These are phyloP conservation scores for Amphicarpaea edgeworthii DNA, from an alignment of 306 rosid genomes.

Conservation along the genomic window DNA sequence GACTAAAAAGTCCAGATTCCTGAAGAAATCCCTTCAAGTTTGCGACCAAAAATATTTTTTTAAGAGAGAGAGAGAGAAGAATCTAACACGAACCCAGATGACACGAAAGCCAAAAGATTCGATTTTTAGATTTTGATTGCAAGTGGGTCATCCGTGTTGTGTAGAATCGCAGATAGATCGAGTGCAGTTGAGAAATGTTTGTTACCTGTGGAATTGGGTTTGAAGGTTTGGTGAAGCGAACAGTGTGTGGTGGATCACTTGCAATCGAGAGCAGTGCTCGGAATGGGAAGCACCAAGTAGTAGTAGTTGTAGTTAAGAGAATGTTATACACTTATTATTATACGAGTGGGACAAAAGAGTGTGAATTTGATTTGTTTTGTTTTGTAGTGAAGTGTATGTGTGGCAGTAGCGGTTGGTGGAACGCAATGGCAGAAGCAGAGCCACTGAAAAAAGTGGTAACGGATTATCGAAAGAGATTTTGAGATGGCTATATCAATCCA, in stretches of 20 bases:
- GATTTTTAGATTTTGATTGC: background rate
- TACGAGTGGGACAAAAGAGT: slow-evolving; percentile 44
- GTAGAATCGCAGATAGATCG: background rate
- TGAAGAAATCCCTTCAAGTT: background rate
- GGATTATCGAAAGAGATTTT: slow-evolving; percentile 56
- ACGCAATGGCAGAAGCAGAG: slow-evolving; percentile 59
- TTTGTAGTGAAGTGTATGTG: slow-evolving; percentile 40
- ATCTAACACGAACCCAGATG: slow-evolving; percentile 43
- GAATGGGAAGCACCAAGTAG: slow-evolving; percentile 29
- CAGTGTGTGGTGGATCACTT: slow-evolving; percentile 29
- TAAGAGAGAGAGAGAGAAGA: background rate
- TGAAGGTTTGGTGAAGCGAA: slow-evolving; percentile 24
- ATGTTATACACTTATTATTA: too few relatives aligned
- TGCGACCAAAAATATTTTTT: background rate
- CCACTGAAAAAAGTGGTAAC: slow-evolving; percentile 75
- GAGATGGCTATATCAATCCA: slow-evolving; percentile 4
- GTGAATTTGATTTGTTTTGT: slow-evolving; percentile 42
- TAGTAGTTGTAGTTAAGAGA: slow-evolving; percentile 1
- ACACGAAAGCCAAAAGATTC: slow-evolving; percentile 28
- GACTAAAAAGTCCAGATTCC: slow-evolving; percentile 8
- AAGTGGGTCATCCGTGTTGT: slow-evolving; percentile 14
- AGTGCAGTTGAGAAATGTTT: slow-evolving; percentile 9
- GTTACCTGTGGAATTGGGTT: slow-evolving; percentile 50
- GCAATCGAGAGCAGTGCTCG: background rate
- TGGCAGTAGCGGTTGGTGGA: slow-evolving; percentile 60